Evolutionary conservation across 352 stramenopile genomes (phyloP), one percentile per base, ranked within the genome.

Genomic region (Lagenidium giganteum): DNA sequence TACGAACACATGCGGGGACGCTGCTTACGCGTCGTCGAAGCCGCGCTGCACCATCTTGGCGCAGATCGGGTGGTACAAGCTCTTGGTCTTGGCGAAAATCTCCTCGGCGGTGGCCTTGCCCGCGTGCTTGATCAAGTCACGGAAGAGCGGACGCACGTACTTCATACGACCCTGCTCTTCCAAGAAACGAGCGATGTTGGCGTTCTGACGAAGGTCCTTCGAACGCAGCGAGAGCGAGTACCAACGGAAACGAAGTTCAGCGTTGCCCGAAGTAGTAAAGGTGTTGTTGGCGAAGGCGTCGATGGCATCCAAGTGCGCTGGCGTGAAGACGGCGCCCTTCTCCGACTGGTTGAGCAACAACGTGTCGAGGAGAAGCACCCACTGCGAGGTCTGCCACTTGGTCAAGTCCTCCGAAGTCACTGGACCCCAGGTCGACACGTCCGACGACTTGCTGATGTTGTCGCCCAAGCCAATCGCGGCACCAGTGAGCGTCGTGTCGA

Each of bases 401-500:
- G 18, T 44, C 22, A 44, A 14, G 16, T 32, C 24, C 16, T 23
- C 23, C n/a, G 37, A 26, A 9, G 20, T 32, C 7, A 24, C 5
- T 17, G 18, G 18, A 9, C 37, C 23, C 70, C 70, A 83, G 26
- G 36, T 66, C 4, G 54, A 28, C 2, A 46, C 12, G 24, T 79
- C 48, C 8, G 50, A 30, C 13, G 32, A 64, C 13, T 36, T 16
- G n/a, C 42, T 24, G 28, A 84, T 73, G 21, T 61, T 47, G 35
- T 82, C 61, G 25, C 60, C 71, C 20, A 84, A 30, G 28, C 42
- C 34, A 4, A 67, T 71, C 23, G 70, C 68, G 41, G 68, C 63
- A 12, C 44, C 35, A 0, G 70, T 77, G 26, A 95, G 67, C 11
- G 84, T 92, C 36, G 76, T 84, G 68, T 97, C 89, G 56, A 97